Conservation (phyloP, 352 stramenopile species). For the Globisporangium polare region DNA sequence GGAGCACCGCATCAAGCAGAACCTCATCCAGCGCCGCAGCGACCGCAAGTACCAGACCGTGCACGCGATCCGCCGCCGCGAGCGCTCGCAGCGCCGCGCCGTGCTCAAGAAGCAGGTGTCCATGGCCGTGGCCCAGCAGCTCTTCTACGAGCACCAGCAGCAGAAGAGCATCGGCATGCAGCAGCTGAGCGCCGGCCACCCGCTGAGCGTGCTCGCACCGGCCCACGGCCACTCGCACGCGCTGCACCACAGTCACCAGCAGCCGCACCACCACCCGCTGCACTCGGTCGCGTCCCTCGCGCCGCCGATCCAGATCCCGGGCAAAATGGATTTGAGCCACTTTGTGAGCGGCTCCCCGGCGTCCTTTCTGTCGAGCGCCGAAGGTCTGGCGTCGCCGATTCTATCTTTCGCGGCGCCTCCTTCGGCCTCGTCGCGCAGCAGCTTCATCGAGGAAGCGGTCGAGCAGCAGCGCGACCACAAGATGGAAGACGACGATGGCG, state of each 20-base stretch:
- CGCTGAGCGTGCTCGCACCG: conserved; percentile 14
- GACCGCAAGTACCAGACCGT: conserved; percentile 87
- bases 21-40: conserved; percentile 79
- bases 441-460: neutral
- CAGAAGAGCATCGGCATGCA: conserved; percentile 62
- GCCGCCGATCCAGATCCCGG: conserved; percentile 41
- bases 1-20: conserved; percentile 83
- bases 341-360: neutral
- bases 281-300: conserved; percentile 20
- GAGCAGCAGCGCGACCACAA: conserved; percentile 2
- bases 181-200: conserved; percentile 15
- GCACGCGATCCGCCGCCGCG: conserved; percentile 68
- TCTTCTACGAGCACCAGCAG: conserved; percentile 79
- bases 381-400: conserved; percentile 26
- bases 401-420: conserved; percentile 23
- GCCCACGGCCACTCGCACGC: too few species aligned
- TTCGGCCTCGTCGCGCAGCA: conserved; percentile 8
- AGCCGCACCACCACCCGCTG: neutral
- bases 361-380: conserved; percentile 23
- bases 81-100: conserved; percentile 71
- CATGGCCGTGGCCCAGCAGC: conserved; percentile 73
- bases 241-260: conserved; percentile 2
- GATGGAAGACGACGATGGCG: neutral
- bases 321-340: conserved; percentile 20
- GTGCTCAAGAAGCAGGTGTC: conserved; percentile 82